A percentile compares a stretch with the other conserved stretches of the same genome.
These are phyloP conservation scores for Sphaerostilbella broomeana DNA, from an alignment of 2,329 filamentous ascomycete species.

Conservation along the genomic window DNA sequence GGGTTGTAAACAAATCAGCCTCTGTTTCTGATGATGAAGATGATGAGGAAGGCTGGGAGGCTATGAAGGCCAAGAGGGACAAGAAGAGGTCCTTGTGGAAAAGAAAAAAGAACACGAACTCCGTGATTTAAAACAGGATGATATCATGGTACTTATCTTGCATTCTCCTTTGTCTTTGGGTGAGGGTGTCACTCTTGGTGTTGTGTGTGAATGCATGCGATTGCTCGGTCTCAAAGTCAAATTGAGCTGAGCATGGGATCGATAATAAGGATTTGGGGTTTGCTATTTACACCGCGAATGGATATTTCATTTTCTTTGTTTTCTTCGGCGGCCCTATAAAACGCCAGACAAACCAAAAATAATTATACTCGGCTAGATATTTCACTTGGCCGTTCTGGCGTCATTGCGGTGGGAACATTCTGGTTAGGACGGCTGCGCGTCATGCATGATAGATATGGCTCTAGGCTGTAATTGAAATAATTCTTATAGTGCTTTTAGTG, in stretches of 20 bases:
- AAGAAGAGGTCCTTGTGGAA: slow-evolving; percentile 62
- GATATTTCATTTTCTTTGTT: slow-evolving; percentile 10
- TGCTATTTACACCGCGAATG: slow-evolving; percentile 18
- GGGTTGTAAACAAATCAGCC: slow-evolving; percentile 33
- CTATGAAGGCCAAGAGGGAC: slow-evolving; percentile 62
- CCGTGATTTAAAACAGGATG: slow-evolving; percentile 35
- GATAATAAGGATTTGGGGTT: slow-evolving; percentile 10
- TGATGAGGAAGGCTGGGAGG: slow-evolving; percentile 62
- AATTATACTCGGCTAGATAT: slow-evolving; percentile 13
- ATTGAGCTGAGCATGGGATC: slow-evolving; percentile 3
- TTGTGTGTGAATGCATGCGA: slow-evolving; percentile 2
- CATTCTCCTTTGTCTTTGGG: slow-evolving; percentile 3
- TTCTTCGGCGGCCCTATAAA: slow-evolving; percentile 4
- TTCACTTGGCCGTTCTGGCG: slow-evolving; percentile 14
- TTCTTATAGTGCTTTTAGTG: slow-evolving; percentile 15
- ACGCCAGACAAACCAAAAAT: slow-evolving; percentile 10
- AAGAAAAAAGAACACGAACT: slow-evolving; percentile 49
- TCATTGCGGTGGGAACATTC: slow-evolving; percentile 16
- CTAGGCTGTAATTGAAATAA: slow-evolving; percentile 20
- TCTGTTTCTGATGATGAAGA: slow-evolving; percentile 45
- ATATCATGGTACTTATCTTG: slow-evolving; percentile 5
- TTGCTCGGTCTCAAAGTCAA: neutral
- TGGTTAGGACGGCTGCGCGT: slow-evolving; percentile 13
- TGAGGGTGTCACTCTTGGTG: neutral
- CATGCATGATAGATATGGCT: slow-evolving; percentile 19